These are phyloP conservation scores for Leccinum brunneo-olivaceum DNA, from an alignment of 1,284 basidiomycete species.

Conservation along the genomic window DNA sequence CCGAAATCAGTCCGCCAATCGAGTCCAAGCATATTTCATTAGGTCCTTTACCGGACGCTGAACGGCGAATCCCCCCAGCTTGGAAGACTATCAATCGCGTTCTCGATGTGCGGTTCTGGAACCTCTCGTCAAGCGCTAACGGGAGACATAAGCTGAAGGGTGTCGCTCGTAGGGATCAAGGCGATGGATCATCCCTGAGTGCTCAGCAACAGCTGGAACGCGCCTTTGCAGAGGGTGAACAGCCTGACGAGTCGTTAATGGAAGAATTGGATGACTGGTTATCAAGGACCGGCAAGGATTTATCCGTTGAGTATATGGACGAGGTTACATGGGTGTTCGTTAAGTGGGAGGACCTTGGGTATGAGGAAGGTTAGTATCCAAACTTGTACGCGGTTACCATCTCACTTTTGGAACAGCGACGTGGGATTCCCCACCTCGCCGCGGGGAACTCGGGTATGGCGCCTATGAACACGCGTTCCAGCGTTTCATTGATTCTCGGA, in stretches of 20 bases:
- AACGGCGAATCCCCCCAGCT: slow-evolving; percentile 58
- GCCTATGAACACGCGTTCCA: slow-evolving; percentile 64
- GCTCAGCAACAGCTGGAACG: slow-evolving; percentile 32
- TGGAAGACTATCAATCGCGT: slow-evolving; percentile 82
- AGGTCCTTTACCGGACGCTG: slow-evolving; percentile 50
- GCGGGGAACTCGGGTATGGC: slow-evolving; percentile 48
- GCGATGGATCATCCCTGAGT: slow-evolving; percentile 21
- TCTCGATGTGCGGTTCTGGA: slow-evolving; percentile 68
- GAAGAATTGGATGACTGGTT: slow-evolving; percentile 62
- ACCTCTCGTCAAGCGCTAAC: slow-evolving; percentile 7
- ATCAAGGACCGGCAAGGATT: slow-evolving; percentile 33
- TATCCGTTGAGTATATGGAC: slow-evolving; percentile 50
- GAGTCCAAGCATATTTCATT: slow-evolving; percentile 19
- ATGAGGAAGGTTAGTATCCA: slow-evolving; percentile 70
- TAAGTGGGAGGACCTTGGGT: slow-evolving; percentile 88
- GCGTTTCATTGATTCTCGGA: slow-evolving; percentile 57
- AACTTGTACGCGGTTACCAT: not conserved
- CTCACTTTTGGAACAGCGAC: slow-evolving; percentile 48
- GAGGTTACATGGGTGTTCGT: slow-evolving; percentile 73
- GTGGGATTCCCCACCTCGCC: slow-evolving; percentile 83
- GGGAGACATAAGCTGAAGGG: slow-evolving; percentile 22
- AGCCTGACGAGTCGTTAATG: slow-evolving; percentile 44
- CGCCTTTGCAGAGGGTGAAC: slow-evolving; percentile 50
- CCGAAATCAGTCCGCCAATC: slow-evolving; percentile 31
- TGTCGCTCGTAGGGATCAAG: slow-evolving; percentile 29